Conservation (phyloP, 2,329 filamentous ascomycete genomes). For the Trichoderma sp. region DNA sequence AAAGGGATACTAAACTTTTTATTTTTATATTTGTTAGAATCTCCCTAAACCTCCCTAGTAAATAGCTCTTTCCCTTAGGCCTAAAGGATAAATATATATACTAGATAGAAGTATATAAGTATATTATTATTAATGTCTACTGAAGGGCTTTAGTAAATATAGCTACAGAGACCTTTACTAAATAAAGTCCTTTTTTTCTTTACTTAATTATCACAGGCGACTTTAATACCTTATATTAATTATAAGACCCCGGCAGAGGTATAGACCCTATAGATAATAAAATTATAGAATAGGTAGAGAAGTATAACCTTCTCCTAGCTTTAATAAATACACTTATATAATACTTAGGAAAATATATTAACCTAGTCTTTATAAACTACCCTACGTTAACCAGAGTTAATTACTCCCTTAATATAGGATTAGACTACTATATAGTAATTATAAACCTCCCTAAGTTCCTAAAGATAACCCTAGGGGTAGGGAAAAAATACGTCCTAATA, state of each 20-base stretch:
- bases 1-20: neutral
- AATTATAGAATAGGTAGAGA: too few species aligned
- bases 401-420: too few species aligned
- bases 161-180: neutral
- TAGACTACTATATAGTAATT: too few species aligned
- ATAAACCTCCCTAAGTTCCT: too few species aligned
- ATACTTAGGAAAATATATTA: too few species aligned
- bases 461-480: too few species aligned
- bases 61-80: neutral
- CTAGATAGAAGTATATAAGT: neutral
- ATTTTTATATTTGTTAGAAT: constrained; percentile 8
- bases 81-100: neutral
- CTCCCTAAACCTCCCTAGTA: neutral
- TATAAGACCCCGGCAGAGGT: neutral
- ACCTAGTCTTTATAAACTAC: too few species aligned
- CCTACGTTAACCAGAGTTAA: too few species aligned
- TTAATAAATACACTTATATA: too few species aligned
- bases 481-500: too few species aligned
- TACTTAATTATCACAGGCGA: neutral
- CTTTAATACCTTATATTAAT: neutral
- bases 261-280: too few species aligned
- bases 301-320: too few species aligned
- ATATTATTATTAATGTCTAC: neutral
- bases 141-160: neutral
- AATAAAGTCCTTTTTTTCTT: neutral